Evolutionary conservation across 495 filamentous ascomycete species (phyloP), one percentile per base, ranked within the genome.

Genomic region (Penicillium cosmopolitanum): DNA sequence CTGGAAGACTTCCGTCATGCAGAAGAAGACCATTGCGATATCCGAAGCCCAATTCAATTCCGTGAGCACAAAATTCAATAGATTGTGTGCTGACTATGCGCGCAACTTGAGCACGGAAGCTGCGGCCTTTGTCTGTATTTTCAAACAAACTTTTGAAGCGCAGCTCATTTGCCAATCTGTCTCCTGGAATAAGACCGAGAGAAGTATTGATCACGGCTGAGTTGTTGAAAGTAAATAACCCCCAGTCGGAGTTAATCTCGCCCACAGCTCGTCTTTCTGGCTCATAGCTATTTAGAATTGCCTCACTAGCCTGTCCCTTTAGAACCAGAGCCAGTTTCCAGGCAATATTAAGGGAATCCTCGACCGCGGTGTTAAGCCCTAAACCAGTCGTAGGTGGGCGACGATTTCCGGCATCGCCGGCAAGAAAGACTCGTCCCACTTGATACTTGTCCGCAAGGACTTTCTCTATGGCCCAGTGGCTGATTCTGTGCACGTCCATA

Each of bases 381-480:
- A 44, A 6, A 44, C 42, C 42, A n/a, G 42, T 44, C n/a, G 42
- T 44, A n/a, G 42, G 42, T 2, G 42, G 42, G 16, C 42, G 42
- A 13, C 42, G 42, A 13, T 44, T 43, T 13, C 42, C 42, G 7
- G 42, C 42, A 10, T 44, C 42, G 5, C 42, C 42, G 42, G 42
- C 42, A 44, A 44, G 42, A 44, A 44, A 44, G 1, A 44, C 42
- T n/a, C 42, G 42, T 5, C 42, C 42, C 16, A 44, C 42, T 15
- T 13, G n/a, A 44, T 44, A 44, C 42, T 44, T 44, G 42, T 44
- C 42, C 42, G 42, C 16, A 19, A 44, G 42, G n/a, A 44, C 42
- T 44, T n/a, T 44, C 42, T 44, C 42, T 13, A 44, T 21, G 42
- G 16, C 42, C 42, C 42, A 44, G n/a, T 44, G 42, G 7, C 42